A percentile compares a stretch with the other conserved stretches of the same genome.
Conservation (phyloP, 805 yeast species). For the Metschnikowia lochheadii region DNA sequence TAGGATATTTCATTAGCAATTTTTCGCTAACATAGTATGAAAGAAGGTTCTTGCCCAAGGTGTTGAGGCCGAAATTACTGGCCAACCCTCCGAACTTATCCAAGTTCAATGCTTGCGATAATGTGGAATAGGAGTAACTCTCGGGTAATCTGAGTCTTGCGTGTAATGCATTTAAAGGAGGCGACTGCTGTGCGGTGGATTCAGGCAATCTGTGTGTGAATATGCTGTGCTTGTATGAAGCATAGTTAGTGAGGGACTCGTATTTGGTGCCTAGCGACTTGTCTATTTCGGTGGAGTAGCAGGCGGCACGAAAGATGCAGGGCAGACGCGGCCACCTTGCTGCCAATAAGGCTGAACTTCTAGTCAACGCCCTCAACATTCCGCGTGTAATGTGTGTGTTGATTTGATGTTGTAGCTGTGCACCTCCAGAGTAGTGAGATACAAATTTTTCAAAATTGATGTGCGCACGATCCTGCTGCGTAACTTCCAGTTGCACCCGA, state of each 20-base stretch:
- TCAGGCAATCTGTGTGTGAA: slow-evolving; percentile 46
- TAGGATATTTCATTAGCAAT: slow-evolving; percentile 73
- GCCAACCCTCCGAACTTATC: slow-evolving; percentile 41
- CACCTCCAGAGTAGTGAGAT: background rate
- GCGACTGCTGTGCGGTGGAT: slow-evolving; percentile 50
- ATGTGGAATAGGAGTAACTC: slow-evolving; percentile 54
- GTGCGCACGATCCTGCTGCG: slow-evolving; percentile 1
- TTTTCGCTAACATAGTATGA: slow-evolving; percentile 73
- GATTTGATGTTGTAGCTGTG: background rate
- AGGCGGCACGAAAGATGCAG: slow-evolving; percentile 11
- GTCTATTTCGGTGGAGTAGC: slow-evolving; percentile 24
- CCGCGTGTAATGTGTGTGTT: slow-evolving; percentile 3
- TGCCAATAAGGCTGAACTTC: slow-evolving; percentile 7
- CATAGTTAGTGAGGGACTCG: slow-evolving; percentile 34
- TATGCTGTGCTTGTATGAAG: slow-evolving; percentile 37
- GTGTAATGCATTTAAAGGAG: slow-evolving; percentile 76
- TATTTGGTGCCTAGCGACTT: slow-evolving; percentile 28
- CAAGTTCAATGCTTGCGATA: slow-evolving; percentile 79
- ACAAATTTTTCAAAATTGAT: slow-evolving; percentile 6
- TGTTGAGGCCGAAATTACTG: slow-evolving; percentile 73
- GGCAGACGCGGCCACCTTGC: slow-evolving; percentile 6
- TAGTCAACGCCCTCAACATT: slow-evolving; percentile 17
- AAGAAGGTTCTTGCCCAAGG: slow-evolving; percentile 77
- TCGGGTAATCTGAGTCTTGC: slow-evolving; percentile 65
- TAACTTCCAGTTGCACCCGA: background rate